phyloP scores from a whole-genome alignment of 805 yeast genomes.

The Metschnikowia chrysomelidarum region DNA sequence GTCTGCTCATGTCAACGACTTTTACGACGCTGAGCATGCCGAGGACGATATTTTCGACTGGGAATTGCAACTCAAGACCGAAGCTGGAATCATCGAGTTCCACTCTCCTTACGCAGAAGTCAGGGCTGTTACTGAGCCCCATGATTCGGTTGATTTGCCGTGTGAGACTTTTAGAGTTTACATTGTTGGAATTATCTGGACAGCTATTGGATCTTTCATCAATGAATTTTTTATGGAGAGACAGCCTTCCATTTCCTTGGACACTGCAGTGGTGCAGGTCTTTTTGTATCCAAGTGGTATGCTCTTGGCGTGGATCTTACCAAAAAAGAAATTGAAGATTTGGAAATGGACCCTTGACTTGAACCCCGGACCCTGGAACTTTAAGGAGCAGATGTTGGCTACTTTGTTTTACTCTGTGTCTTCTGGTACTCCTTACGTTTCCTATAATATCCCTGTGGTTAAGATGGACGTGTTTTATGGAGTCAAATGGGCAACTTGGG shows the following conservation, averaged over 20 bases:
- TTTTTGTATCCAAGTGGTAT: conserved; percentile 60
- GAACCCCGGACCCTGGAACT: conserved; percentile 62
- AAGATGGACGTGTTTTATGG: conserved; percentile 48
- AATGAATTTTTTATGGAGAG: conserved; percentile 59
- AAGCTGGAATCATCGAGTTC: conserved; percentile 34
- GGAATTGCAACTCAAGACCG: conserved; percentile 34
- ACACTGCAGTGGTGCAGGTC: conserved; percentile 54
- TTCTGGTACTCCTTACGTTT: conserved; percentile 51
- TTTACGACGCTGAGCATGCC: conserved; percentile 1
- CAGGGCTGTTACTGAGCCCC: conserved; percentile 55
- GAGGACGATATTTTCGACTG: conserved; percentile 24
- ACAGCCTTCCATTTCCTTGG: conserved; percentile 50
- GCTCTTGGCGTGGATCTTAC: conserved; percentile 41
- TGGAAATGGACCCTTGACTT: conserved; percentile 43
- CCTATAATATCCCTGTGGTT: conserved; percentile 30
- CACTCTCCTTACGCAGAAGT: conserved; percentile 61
- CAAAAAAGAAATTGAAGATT: conserved; percentile 37
- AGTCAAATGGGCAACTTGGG: conserved; percentile 37
- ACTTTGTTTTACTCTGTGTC: conserved; percentile 51
- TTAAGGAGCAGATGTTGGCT: conserved; percentile 60
- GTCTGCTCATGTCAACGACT: background rate
- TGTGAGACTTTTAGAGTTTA: conserved; percentile 57
- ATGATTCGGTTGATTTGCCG: conserved; percentile 48
- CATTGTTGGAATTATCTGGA: conserved; percentile 48
- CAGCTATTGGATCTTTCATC: conserved; percentile 55